Evolutionary conservation across 352 stramenopile species (phyloP).

Genomic region (Globisporangium iwayamae): DNA sequence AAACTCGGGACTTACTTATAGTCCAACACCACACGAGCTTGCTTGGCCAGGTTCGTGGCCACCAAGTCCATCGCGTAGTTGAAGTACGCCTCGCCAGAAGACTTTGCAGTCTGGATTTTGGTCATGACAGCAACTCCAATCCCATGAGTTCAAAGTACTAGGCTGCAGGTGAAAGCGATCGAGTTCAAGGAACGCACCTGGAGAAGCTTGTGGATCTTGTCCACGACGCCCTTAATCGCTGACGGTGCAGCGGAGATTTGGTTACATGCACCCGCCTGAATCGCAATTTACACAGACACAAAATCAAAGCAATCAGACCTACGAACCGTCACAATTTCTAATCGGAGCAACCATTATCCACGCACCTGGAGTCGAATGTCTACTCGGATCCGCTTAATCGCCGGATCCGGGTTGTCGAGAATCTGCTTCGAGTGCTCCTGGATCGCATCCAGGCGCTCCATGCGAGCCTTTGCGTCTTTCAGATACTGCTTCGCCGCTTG

Average conservation of each 20-base stretch:
- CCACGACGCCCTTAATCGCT: slow-evolving; percentile 55
- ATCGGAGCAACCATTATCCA: not conserved
- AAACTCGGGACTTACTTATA: slow-evolving; percentile 54
- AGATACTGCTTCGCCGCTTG: slow-evolving; percentile 41
- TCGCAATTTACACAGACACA: not conserved
- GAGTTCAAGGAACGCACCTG: slow-evolving; percentile 24
- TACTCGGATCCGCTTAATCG: slow-evolving; percentile 64
- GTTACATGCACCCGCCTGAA: slow-evolving; percentile 69
- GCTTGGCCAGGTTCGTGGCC: slow-evolving; percentile 64
- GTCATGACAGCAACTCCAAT: not conserved
- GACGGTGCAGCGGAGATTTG: slow-evolving; percentile 73
- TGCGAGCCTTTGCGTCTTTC: slow-evolving; percentile 35
- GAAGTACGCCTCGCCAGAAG: slow-evolving; percentile 54
- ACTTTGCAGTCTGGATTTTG: slow-evolving; percentile 41
- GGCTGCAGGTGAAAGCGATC: not conserved
- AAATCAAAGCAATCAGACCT: not conserved
- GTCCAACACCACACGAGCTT: slow-evolving; percentile 58
- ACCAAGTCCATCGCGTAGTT: slow-evolving; percentile 73
- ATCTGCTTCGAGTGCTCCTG: slow-evolving; percentile 45
- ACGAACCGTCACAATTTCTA: not conserved
- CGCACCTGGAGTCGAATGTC: slow-evolving; percentile 62
- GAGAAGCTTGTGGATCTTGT: slow-evolving; percentile 64
- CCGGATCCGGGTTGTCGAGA: slow-evolving; percentile 37
- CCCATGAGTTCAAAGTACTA: not conserved
- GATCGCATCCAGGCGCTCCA: slow-evolving; percentile 49